Conservation (phyloP, 2,329 filamentous ascomycete genomes). For the Ophiostoma montium region DNA sequence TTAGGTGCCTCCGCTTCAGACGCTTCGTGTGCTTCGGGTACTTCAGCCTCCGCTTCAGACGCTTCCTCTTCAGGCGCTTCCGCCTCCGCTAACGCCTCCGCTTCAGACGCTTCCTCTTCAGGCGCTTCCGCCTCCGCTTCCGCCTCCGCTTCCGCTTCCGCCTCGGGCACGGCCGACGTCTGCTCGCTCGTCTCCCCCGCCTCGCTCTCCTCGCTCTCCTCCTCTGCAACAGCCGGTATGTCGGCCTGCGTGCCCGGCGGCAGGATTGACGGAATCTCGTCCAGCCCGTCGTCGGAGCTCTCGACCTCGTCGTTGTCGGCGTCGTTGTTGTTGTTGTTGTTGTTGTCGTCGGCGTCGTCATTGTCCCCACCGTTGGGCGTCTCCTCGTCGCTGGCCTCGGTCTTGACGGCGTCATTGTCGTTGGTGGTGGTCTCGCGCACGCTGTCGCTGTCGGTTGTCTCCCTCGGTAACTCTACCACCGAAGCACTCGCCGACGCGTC, state of each 20-base stretch:
- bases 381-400: neutral
- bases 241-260: neutral
- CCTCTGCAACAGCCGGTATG: neutral
- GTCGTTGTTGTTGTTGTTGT: neutral
- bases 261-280: constrained; percentile 6
- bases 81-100: neutral
- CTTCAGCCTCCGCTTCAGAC: too few species aligned
- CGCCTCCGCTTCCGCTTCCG: too few species aligned
- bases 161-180: too few species aligned
- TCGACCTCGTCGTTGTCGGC: neutral
- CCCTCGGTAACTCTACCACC: too few species aligned
- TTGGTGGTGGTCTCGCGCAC: neutral
- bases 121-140: too few species aligned
- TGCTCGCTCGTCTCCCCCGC: too few species aligned
- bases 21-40: neutral
- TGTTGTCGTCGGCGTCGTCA: neutral
- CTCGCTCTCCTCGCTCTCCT: neutral
- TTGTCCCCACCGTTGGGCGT: neutral
- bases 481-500: neutral
- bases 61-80: neutral
- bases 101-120: neutral
- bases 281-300: constrained; percentile 9
- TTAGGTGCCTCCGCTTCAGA: neutral
- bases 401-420: neutral
- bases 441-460: too few species aligned